Percentiles rank a stretch among this genome's conserved stretches.
phyloP scores from a whole-genome alignment of 2,329 filamentous ascomycete genomes.

The Endocalyx cinctus region DNA sequence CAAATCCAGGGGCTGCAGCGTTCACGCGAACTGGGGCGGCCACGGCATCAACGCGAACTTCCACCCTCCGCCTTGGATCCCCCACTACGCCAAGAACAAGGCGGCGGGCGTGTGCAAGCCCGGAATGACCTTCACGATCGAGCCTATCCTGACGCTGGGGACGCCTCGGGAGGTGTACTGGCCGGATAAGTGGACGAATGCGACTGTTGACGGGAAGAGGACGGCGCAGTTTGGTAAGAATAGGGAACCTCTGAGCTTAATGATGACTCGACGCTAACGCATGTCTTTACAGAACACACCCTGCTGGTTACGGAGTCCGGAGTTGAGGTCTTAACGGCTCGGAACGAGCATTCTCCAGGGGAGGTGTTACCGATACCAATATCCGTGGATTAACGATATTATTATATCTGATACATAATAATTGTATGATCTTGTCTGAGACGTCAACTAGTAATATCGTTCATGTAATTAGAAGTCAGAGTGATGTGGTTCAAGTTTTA shows the following conservation, averaged over 20 bases:
- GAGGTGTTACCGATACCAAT: constrained; percentile 58
- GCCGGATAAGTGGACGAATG: constrained; percentile 97
- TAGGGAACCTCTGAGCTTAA: neutral
- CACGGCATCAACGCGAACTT: constrained; percentile 91
- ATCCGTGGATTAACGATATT: too few relatives aligned
- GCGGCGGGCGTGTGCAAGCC: constrained; percentile 85
- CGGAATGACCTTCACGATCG: constrained; percentile 96
- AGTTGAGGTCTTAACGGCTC: constrained; percentile 73
- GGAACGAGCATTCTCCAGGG: constrained; percentile 65
- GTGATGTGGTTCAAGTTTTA: too few relatives aligned
- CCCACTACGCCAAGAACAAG: constrained; percentile 97
- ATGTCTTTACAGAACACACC: constrained; percentile 60
- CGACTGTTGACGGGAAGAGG: constrained; percentile 77
- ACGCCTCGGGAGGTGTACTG: constrained; percentile 87
- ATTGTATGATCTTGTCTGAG: too few relatives aligned
- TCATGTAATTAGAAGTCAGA: too few relatives aligned
- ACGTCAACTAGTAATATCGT: too few relatives aligned
- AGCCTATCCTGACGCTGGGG: constrained; percentile 92
- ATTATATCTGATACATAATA: too few relatives aligned
- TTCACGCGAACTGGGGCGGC: constrained; percentile 89
- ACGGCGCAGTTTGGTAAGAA: constrained; percentile 82
- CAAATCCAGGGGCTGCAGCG: constrained; percentile 74
- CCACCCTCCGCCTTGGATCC: constrained; percentile 86
- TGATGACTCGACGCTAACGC: constrained; percentile 1
- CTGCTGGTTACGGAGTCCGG: constrained; percentile 78